These are phyloP conservation scores for Hericium rajendrae DNA, from an alignment of 768 basidiomycete species.

Conservation along the genomic window DNA sequence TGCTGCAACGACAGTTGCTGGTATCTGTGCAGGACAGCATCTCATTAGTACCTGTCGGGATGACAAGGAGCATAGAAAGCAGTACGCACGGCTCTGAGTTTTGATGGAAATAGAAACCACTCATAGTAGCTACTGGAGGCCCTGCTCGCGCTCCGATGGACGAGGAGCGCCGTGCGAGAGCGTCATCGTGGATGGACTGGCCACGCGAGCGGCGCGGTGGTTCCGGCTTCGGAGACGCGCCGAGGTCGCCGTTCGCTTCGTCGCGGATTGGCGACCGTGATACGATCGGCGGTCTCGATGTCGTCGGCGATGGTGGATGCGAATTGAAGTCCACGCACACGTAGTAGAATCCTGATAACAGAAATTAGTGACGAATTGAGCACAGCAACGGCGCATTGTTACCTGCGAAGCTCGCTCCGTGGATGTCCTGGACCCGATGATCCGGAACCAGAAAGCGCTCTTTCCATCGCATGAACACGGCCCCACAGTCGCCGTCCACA, in stretches of 20 bases:
- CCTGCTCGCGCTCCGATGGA: conserved; percentile 39
- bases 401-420: conserved; percentile 93
- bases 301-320: conserved; percentile 26
- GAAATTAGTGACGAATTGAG: background rate
- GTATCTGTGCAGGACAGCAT: conserved; percentile 41
- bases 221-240: conserved; percentile 18
- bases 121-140: conserved; percentile 61
- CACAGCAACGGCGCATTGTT: conserved; percentile 18
- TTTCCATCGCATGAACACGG: conserved; percentile 96
- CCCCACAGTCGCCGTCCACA: conserved; percentile 70
- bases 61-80: background rate
- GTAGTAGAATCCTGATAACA: conserved; percentile 75
- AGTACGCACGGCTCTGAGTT: conserved; percentile 83
- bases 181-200: conserved; percentile 26
- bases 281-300: conserved; percentile 27
- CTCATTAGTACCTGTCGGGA: background rate
- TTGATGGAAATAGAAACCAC: conserved; percentile 89
- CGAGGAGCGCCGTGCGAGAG: conserved; percentile 26
- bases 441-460: conserved; percentile 95
- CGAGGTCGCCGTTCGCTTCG: conserved; percentile 9
- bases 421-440: conserved; percentile 88
- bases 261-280: conserved; percentile 27
- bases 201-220: conserved; percentile 10
- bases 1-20: conserved; percentile 82
- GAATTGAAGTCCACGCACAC: conserved; percentile 91